Evolutionary conservation across 148 eudicot genomes (phyloP), one percentile per base, ranked within the genome.

Genomic region (Dysphania ambrosioides): DNA sequence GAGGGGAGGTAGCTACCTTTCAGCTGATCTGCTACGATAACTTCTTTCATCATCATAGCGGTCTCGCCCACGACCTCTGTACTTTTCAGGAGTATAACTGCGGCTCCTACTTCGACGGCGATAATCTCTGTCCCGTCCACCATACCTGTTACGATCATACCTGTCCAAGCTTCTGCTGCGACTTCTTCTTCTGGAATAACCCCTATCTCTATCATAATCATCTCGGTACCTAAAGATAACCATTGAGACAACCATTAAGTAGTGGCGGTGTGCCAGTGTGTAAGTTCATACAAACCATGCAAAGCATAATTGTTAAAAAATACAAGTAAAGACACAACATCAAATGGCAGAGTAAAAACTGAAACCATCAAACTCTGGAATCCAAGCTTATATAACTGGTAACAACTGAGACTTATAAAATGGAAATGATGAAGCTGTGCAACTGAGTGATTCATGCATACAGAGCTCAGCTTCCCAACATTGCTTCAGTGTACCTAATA

Each of bases 131-230:
- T 86, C 92, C 82, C 88, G 87, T 69, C 87, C 84, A 12, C 88
- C 81, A 62, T 81, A 82, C 77, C 90, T 82, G 64, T 84, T 91
- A 79, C 87, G 89, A 18, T 83, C 87, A 77, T 85, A 85, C 75
- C 89, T 87, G 55, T 78, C 89, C 75, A 82, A 79, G 77, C 98
- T 89, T 84, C 96, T 88, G 64, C 97, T 93, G 24, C 89, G 90
- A 60, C 92, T 85, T 78, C 89, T 85, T 79, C 86, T 85, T 81
- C 89, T 85, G 72, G 77, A 77, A 62, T 86, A 76, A 66, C 82
- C 90, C 75, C 78, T 81, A 61, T 88, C 93, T 78, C 81, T 84
- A 59, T 30, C 11, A 26, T 85, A 74, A 32, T 86, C 92, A 86
- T 88, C 87, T 66, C 93, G 83, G 68, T 77, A 60, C 83, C 94